Evolutionary conservation across 805 yeast species (phyloP).

Genomic region (Saccharomyces paradoxus): DNA sequence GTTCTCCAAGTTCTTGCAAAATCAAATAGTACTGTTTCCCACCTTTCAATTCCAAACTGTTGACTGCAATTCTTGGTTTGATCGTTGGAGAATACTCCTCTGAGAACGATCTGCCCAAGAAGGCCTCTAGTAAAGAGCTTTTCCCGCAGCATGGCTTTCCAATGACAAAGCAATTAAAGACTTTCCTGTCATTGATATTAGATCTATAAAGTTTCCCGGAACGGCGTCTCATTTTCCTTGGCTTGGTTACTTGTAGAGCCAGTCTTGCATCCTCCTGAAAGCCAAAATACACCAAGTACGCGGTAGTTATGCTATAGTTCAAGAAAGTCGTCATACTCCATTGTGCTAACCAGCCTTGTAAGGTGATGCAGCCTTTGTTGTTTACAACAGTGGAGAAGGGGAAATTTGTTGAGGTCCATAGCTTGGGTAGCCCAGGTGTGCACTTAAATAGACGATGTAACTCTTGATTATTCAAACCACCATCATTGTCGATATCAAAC

Average conservation of each 20-base stretch:
- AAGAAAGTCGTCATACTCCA: conserved; percentile 95
- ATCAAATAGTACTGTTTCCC: conserved; percentile 93
- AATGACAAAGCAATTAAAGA: conserved; percentile 79
- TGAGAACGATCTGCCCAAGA: conserved; percentile 64
- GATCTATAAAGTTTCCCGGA: conserved; percentile 62
- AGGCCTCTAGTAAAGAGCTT: conserved; percentile 73
- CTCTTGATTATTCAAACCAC: conserved; percentile 78
- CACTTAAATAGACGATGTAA: conserved; percentile 64
- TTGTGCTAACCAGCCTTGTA: conserved; percentile 98
- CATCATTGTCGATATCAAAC: conserved; percentile 93
- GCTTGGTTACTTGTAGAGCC: conserved; percentile 75
- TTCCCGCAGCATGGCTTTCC: conserved; percentile 89
- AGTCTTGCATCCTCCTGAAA: conserved; percentile 48
- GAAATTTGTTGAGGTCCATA: conserved; percentile 80
- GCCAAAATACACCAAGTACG: conserved; percentile 84
- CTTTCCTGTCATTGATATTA: conserved; percentile 72
- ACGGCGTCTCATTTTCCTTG: conserved; percentile 60
- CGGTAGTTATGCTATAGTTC: conserved; percentile 75
- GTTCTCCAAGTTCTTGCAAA: conserved; percentile 81
- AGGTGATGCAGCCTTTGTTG: conserved; percentile 79
- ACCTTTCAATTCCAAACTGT: conserved; percentile 86
- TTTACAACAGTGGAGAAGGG: conserved; percentile 85
- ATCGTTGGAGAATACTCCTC: conserved; percentile 75
- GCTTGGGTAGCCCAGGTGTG: conserved; percentile 84
- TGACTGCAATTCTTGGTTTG: conserved; percentile 73